phyloP scores from a whole-genome alignment of 1,284 basidiomycete genomes.

The Violaceomyces palustris region DNA sequence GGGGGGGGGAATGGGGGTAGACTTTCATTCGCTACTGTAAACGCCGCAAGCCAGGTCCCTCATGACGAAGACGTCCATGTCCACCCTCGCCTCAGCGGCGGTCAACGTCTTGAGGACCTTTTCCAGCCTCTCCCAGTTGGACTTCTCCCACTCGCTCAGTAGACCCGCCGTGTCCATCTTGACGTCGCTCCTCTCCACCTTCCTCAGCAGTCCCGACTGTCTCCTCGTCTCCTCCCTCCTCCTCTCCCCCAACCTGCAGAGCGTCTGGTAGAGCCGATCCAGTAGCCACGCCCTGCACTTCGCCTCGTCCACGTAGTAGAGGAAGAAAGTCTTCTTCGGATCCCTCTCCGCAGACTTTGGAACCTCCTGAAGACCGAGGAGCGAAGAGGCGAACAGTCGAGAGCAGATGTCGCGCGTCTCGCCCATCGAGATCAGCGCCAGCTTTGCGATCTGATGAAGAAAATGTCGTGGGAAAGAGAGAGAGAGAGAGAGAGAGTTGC shows the following conservation, averaged over 20 bases:
- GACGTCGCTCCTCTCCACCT: slow-evolving; percentile 44
- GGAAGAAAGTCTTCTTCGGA: slow-evolving; percentile 47
- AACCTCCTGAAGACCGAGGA: slow-evolving; percentile 48
- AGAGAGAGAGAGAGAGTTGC: too few relatives aligned
- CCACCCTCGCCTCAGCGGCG: slow-evolving; percentile 32
- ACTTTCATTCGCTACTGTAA: slow-evolving; percentile 7
- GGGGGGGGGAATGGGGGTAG: too few relatives aligned
- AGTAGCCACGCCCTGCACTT: slow-evolving; percentile 45
- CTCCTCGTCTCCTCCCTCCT: slow-evolving; percentile 37
- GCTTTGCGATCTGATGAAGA: slow-evolving; percentile 72
- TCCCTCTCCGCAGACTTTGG: slow-evolving; percentile 49
- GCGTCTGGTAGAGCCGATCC: slow-evolving; percentile 45
- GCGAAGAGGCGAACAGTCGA: slow-evolving; percentile 58
- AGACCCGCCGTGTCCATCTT: slow-evolving; percentile 32
- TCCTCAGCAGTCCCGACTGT: slow-evolving; percentile 31
- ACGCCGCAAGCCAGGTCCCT: slow-evolving; percentile 21
- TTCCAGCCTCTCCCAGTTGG: slow-evolving; percentile 25
- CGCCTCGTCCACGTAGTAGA: slow-evolving; percentile 48
- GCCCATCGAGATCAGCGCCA: slow-evolving; percentile 83
- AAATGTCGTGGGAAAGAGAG: slow-evolving; percentile 2
- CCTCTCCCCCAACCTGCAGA: slow-evolving; percentile 30
- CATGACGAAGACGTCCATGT: slow-evolving; percentile 36
- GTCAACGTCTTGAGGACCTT: slow-evolving; percentile 21
- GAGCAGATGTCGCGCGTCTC: slow-evolving; percentile 77
- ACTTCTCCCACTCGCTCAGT: slow-evolving; percentile 37